Base-by-base conservation (phyloP, 129 eudicot species). In the Flaveria linearis region DNA sequence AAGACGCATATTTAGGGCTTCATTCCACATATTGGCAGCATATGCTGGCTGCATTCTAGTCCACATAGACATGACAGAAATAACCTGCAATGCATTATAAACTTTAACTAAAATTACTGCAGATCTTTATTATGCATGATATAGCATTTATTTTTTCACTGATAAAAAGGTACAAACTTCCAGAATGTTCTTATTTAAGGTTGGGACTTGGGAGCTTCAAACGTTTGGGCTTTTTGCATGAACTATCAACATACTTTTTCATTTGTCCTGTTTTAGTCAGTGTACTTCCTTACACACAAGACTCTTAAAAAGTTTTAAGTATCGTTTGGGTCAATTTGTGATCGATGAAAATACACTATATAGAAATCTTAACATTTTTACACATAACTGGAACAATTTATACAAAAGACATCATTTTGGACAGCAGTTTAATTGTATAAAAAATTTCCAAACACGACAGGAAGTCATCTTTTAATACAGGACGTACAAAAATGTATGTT, bases 1-100 rank as follows among this genome's bases (percentile, higher is more conserved):
- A 74, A 95, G 99, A 73, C 99, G 87, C 93, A 84, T 95, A 81
- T 95, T 95, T 22, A 95, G 86, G 78, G 99, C 99, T 82, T 95
- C 99, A 61, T 95, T 95, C 99, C 99, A 95, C 99, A 95, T 95
- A 79, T 95, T 95, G 77, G 99, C 99, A 74, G 99, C 99, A 85
- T 91, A 91, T 25, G 94, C 88, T 83, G 99, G 99, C 93, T 94
- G 99, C 90, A 95, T 84, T 88, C 97, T 95, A 5, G 97, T 86
- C 99, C 99, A 94, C 99, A 94, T 94, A 81, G 99, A 94, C 99
- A 94, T 94, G 96, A 91, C 96, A 89, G 99, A 94, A 91, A 88
- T 86, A 52, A 94, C 99, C 97, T 94, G 90, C 76, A 85, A 84
- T 53, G 73, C 14, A 14, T 33, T 75, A 42, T 23, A 2, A 12